A percentile compares a stretch with the other conserved stretches of the same genome.
These are phyloP conservation scores for Elaeagnus macrophylla DNA, from an alignment of 306 rosid species.

Conservation along the genomic window DNA sequence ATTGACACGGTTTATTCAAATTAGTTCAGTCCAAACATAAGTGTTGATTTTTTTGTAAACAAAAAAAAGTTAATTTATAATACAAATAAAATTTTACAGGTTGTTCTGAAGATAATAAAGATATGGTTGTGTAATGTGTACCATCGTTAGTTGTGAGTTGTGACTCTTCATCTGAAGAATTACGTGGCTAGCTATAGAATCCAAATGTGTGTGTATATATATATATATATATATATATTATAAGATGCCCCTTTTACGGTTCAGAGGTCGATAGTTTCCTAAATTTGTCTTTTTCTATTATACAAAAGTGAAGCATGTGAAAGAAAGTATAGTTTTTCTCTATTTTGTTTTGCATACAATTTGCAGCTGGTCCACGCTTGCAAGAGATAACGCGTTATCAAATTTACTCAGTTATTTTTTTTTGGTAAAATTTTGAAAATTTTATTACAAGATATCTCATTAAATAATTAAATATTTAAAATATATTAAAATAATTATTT, in stretches of 20 bases:
- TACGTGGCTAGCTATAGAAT: not conserved
- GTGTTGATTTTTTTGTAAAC: no score
- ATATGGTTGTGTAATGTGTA: constrained; percentile 11
- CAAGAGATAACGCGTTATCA: no score
- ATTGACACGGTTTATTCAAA: no score
- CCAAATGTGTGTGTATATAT: constrained; percentile 2
- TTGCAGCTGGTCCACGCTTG: not conserved
- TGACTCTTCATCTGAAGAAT: constrained; percentile 3
- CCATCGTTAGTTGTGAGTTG: not conserved
- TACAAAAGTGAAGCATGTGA: constrained; percentile 7
- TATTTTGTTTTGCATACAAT: not conserved
- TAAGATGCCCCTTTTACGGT: not conserved
- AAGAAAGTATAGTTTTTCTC: not conserved
- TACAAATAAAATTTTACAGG: no score
- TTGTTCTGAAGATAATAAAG: not conserved
- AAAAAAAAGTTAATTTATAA: no score
- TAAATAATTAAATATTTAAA: no score
- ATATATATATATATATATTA: not conserved
- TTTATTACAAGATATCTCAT: no score
- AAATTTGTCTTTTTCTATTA: constrained; percentile 30
- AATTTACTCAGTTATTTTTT: no score
- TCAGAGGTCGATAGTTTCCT: not conserved
- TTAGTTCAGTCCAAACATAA: no score
- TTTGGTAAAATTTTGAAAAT: no score
- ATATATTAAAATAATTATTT: no score